Base-by-base conservation (phyloP, 2,329 filamentous ascomycete genomes). In the Mycosphaerella arachidis region DNA sequence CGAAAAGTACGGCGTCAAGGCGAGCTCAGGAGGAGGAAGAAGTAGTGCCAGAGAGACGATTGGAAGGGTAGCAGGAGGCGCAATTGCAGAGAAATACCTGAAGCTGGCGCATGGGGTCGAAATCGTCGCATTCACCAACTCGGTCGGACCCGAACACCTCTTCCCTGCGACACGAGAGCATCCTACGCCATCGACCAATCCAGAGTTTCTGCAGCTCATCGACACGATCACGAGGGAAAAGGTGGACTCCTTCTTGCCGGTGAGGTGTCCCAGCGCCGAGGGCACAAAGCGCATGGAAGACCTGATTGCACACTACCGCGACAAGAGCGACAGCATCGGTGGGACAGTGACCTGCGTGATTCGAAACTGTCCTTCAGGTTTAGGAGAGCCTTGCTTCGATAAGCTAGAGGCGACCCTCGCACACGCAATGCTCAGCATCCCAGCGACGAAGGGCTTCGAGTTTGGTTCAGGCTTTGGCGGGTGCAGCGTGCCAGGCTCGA, bases 21-120 rank as follows among this genome's bases (percentile, higher is more conserved):
- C 94, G 40, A 90, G 86, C 74, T 92, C 87, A 63, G 93, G 94
- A 60, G 93, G 94, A 68, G 93, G 94, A 56, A 84, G 94, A 63
- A 92, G 89, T 74, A 92, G 88, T 74, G 94, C 94, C n/a, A 83
- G 93, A 66, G 93, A 97, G 82, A 97, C 93, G 10, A 96, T 97
- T 72, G 85, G 85, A 64, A 85, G 93, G 67, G 93, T 97, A 24
- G 92, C 93, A 54, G 92, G 92, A 20, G 92, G 92, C 60, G 90
- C 92, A 48, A 91, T 97, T 68, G 91, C 91, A 40, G 93, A 99
- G 75, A 96, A 97, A 76, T 97, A 93, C 80, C 83, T 97, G 37
- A 82, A 79, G 62, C 81, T 92, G 57, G 85, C 89, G 31, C 89
- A 96, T 75, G 89, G 89, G 63, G 83, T 97, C 66, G 91, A 97